phyloP scores from a whole-genome alignment of 2,329 filamentous ascomycete species.

The Sporothrix schenckii region DNA sequence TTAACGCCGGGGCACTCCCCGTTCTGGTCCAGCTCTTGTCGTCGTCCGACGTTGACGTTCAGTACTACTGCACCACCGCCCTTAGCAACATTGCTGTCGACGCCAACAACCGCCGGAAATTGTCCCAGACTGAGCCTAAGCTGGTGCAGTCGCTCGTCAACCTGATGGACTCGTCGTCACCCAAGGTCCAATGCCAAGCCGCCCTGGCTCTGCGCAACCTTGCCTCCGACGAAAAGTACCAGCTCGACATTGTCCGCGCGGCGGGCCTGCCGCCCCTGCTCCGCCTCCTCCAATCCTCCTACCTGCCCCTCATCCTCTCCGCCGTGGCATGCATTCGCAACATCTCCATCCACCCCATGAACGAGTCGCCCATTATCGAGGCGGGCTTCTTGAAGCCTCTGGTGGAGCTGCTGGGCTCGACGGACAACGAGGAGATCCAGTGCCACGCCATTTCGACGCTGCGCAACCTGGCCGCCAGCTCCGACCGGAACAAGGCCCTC shows the following conservation, averaged over 20 bases:
- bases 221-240: constrained; percentile 97
- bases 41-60: constrained; percentile 92
- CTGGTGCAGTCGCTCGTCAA: constrained; percentile 93
- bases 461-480: constrained; percentile 92
- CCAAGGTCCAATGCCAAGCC: constrained; percentile 97
- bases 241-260: constrained; percentile 92
- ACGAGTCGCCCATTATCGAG: constrained; percentile 98
- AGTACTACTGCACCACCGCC: constrained; percentile 98
- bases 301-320: constrained; percentile 91
- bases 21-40: constrained; percentile 93
- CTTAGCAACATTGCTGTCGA: constrained; percentile 99
- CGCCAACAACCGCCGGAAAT: constrained; percentile 82
- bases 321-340: constrained; percentile 98
- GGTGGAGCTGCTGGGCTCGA: constrained; percentile 90
- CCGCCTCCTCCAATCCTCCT: constrained; percentile 89
- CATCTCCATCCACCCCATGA: constrained; percentile 96
- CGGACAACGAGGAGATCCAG: constrained; percentile 98
- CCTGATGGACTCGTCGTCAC: constrained; percentile 95
- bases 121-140: constrained; percentile 86
- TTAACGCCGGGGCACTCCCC: constrained; percentile 96
- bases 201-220: constrained; percentile 91
- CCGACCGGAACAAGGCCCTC: constrained; percentile 96
- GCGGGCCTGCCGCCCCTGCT: constrained; percentile 83
- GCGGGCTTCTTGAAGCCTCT: constrained; percentile 92
- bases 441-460: constrained; percentile 98